Base-by-base conservation (phyloP, 2,329 filamentous ascomycete species). In the Triangularia setosa region DNA sequence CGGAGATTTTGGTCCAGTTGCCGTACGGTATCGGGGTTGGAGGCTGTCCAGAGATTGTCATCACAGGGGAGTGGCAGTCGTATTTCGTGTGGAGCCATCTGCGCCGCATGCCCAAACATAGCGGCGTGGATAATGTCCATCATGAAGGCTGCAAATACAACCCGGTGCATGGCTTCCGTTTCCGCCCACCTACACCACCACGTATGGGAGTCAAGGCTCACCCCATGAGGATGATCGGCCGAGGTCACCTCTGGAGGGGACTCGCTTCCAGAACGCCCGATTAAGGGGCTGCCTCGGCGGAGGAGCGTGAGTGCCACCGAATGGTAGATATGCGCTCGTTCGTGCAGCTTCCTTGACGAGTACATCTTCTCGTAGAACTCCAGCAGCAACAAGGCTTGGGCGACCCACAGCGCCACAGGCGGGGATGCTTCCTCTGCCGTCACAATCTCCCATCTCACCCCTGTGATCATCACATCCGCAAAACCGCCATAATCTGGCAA, bases 291-390 rank as follows among this genome's bases (percentile, higher is more conserved):
- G 4, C 93, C 93, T 69, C 93, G 84, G 30, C 93, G 87, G 80
- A 97, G 92, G 53, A 96, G 79, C 0, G 91, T 96, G 61, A 97
- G 80, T 0, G 92, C 94, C 0, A 91, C 92, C 4, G 91, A 89
- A 73, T 97, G 93, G 72, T 96, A 93, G 40, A 96, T 95, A 71
- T 97, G 92, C 0, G 92, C 91, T 69, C 93, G 84, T 75, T 97
- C 93, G 75, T 97, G 93, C 25, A 97, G 80, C 16, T 86, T 84
- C 52, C 92, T 84, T 0, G 91, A 93, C 1, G 91, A 92, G 74
- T 91, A 95, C 84, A 96, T 90, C 81, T 96, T 97, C 78, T 97
- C 93, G 71, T 94, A 96, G 4, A 93, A 86, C 74, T 97, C 93
- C 1, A 97, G 80, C 3, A 97, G 80, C 1, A 97, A 78, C 54